phyloP scores from a whole-genome alignment of 2,329 filamentous ascomycete genomes.

The Alternaria infectoria region DNA sequence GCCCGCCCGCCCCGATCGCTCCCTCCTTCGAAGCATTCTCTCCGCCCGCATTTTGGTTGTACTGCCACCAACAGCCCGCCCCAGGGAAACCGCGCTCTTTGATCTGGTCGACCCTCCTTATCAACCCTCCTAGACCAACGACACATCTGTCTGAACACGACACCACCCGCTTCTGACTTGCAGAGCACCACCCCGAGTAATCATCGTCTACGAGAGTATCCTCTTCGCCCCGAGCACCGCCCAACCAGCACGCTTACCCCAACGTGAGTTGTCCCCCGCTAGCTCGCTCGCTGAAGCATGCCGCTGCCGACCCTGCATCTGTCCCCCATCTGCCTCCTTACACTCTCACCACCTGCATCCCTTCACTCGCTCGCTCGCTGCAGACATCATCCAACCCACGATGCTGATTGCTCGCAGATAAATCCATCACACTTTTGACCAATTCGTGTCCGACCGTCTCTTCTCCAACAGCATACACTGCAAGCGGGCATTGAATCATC shows the following conservation, averaged over 20 bases:
- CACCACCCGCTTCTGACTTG: slow-evolving; percentile 31
- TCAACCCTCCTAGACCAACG: slow-evolving; percentile 27
- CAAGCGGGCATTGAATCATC: slow-evolving; percentile 32
- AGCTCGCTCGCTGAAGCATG: slow-evolving; percentile 31
- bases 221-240: slow-evolving; percentile 29
- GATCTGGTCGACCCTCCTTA: slow-evolving; percentile 44
- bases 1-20: slow-evolving; percentile 39
- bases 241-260: slow-evolving; percentile 25
- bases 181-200: slow-evolving; percentile 28
- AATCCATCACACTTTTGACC: slow-evolving; percentile 26
- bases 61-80: slow-evolving; percentile 33
- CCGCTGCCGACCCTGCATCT: slow-evolving; percentile 28
- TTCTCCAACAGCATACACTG: slow-evolving; percentile 30
- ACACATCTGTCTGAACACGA: slow-evolving; percentile 24
- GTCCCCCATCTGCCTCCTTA: slow-evolving; percentile 12
- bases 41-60: slow-evolving; percentile 41
- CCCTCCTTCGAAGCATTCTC: slow-evolving; percentile 48
- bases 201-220: slow-evolving; percentile 40
- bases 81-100: slow-evolving; percentile 50
- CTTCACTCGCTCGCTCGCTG: not conserved
- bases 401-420: slow-evolving; percentile 36
- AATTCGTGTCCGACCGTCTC: slow-evolving; percentile 33
- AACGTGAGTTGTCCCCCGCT: slow-evolving; percentile 36
- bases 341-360: slow-evolving; percentile 1
- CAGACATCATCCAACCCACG: not conserved